Base-by-base conservation (phyloP, 768 basidiomycete genomes). In the Boletellus emodensis region DNA sequence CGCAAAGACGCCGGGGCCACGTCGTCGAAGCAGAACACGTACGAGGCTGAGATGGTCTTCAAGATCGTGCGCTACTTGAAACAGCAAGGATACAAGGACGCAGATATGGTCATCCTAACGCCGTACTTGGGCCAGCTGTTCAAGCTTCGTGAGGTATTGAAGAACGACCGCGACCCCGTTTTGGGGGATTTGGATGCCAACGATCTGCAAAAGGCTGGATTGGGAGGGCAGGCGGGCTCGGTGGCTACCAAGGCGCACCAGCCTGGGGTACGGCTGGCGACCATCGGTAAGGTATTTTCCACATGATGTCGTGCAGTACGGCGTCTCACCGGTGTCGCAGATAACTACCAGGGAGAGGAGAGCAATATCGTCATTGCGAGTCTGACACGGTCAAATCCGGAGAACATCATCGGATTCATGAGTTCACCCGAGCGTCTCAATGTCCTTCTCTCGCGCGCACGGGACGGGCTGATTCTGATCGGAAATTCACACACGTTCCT, bases 331-430 rank as follows among this genome's bases (percentile, higher is more conserved):
- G 10, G 17, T 14, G 26, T 5, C 24, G 13, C 48, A 87, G 86
- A 88, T 53, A 88, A 88, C 57, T 88, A 86, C 54, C 85, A 88
- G 57, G 85, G 85, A 10, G 86, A 88, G 57, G 85, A 87, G 61
- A 81, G 82, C 36, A 75, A 87, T 28, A 81, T 88, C 35, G 82
- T 88, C 38, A 73, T 88, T 17, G 72, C 74, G 18, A 81, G 77
- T 13, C 61, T 88, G 20, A 84, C 82, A 0, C 66, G 86, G 35
- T 85, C 84, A 59, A 87, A 88, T 53, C 14, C 68, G 0, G 55
- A 66, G 0, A 63, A 75, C 45, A 78, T 76, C 54, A 88, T 88
- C 22, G 86, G 87, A 0, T 87, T 87, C 66, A 86, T 88, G 85
- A 70, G 61, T 38, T 75, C 85, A 1, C 80, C 83, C 0, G 84